Evolutionary conservation across 1,139 yeast species (phyloP).

Genomic region (Kurtzmaniella quercitrusa): DNA sequence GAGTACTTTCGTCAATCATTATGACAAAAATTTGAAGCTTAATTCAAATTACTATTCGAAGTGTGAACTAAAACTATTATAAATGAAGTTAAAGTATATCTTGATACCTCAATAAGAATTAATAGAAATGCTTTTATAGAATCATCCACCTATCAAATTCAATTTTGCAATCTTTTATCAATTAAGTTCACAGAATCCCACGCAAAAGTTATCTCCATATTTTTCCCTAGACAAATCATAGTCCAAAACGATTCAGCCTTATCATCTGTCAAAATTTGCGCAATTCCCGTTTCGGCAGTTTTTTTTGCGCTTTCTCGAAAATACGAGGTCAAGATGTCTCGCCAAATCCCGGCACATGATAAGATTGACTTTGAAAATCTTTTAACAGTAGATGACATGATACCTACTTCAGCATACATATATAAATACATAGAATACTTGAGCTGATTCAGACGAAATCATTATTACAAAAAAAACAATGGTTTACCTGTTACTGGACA

Average conservation of each 20-base stretch:
- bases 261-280: not conserved
- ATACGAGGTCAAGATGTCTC: not conserved
- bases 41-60: no score
- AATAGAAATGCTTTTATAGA: no score
- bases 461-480: not conserved
- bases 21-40: not conserved
- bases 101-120: no score
- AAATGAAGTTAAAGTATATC: no score
- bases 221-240: no score
- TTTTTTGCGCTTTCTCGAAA: not conserved
- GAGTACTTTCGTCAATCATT: slow-evolving; percentile 2
- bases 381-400: not conserved
- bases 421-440: not conserved
- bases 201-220: not conserved
- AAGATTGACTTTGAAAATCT: not conserved
- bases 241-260: not conserved
- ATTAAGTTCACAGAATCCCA: not conserved
- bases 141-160: no score
- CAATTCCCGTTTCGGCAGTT: not conserved
- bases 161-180: not conserved
- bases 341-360: not conserved
- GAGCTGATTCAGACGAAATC: not conserved
- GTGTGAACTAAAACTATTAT: no score
- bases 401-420: not conserved
- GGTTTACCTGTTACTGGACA: slow-evolving; percentile 2